A percentile compares a stretch with the other conserved stretches of the same genome.
These are phyloP conservation scores for Trichoderma virens DNA, from an alignment of 495 filamentous ascomycete species.

Conservation along the genomic window DNA sequence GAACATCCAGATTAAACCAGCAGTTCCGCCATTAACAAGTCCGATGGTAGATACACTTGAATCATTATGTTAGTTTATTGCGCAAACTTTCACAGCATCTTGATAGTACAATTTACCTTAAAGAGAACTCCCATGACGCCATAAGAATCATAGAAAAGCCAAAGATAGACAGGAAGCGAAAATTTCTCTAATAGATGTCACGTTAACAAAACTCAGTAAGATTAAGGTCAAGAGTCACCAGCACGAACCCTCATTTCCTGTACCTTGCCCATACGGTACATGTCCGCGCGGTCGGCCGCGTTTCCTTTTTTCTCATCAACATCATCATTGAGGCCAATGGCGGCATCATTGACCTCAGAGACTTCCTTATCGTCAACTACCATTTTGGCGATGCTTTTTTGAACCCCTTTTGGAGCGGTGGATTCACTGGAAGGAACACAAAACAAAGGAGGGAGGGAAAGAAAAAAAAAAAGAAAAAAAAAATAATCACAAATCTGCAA, in stretches of 20 bases:
- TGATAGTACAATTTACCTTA: conserved; percentile 10
- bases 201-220: neutral
- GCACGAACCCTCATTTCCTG: neutral
- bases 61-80: neutral
- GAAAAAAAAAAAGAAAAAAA: neutral
- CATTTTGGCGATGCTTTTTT: neutral
- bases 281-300: neutral
- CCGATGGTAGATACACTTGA: conserved; percentile 9
- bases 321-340: neutral
- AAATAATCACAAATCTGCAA: neutral
- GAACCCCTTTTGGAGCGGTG: too few relatives aligned
- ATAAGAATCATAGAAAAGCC: conserved; percentile 41
- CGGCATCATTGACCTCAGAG: neutral
- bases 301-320: neutral
- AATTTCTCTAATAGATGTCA: conserved; percentile 27
- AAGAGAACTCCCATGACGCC: conserved; percentile 41
- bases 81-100: too few relatives aligned
- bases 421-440: neutral
- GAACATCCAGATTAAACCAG: conserved; percentile 24
- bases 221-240: neutral
- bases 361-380: neutral
- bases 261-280: neutral
- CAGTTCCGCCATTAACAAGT: conserved; percentile 24
- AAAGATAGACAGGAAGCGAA: conserved; percentile 38
- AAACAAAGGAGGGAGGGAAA: neutral